phyloP scores from a whole-genome alignment of 768 basidiomycete genomes.

The Chalciporus pseudorubinellus region DNA sequence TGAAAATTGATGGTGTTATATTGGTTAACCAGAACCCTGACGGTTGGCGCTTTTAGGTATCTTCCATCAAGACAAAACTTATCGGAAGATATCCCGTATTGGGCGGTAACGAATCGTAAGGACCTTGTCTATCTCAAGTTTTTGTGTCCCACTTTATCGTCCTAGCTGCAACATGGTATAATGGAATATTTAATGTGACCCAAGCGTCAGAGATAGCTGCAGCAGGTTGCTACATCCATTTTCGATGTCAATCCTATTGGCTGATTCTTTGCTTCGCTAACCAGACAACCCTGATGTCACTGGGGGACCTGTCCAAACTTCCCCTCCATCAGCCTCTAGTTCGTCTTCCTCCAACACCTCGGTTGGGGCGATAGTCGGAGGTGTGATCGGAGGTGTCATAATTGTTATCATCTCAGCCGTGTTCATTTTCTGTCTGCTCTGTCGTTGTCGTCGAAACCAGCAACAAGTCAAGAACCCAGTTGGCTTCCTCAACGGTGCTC shows the following conservation, averaged over 20 bases:
- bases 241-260: not conserved
- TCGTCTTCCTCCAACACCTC: conserved; percentile 12
- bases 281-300: conserved; percentile 17
- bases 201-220: conserved; percentile 7
- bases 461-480: not conserved
- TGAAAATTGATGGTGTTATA: conserved; percentile 6
- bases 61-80: conserved; percentile 15
- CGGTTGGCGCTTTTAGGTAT: conserved; percentile 14
- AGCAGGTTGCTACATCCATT: conserved; percentile 8
- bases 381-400: conserved; percentile 19
- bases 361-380: conserved; percentile 19
- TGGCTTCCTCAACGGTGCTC: not conserved
- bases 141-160: not conserved
- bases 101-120: conserved; percentile 25
- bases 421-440: conserved; percentile 9
- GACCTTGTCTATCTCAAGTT: not conserved
- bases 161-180: conserved; percentile 19
- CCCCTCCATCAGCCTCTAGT: not conserved
- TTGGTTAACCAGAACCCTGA: not conserved
- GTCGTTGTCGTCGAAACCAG: conserved; percentile 11
- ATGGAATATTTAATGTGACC: conserved; percentile 12
- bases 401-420: conserved; percentile 14
- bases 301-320: conserved; percentile 11
- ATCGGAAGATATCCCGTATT: conserved; percentile 22
- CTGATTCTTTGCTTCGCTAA: not conserved